Base-by-base conservation (phyloP, 2,329 filamentous ascomycete genomes). In the Penicillium occitanis region DNA sequence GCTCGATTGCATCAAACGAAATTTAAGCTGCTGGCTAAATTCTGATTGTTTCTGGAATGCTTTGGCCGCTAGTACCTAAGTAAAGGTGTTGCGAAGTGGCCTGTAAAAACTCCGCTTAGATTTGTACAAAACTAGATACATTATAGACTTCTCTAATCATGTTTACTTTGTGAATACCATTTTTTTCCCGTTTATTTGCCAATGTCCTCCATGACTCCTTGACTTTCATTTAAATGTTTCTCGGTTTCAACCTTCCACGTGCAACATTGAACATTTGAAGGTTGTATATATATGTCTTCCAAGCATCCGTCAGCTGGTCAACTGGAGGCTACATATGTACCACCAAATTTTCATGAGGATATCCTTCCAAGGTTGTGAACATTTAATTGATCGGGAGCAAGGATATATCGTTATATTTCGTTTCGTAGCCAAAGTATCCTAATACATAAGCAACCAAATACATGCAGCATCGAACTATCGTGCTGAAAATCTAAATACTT, bases 101-200 rank as follows among this genome's bases (percentile, higher is more conserved):
- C 13, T 60, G 37, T n/a, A 14, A 46, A 60, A 42, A 5, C 14
- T 53, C 50, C 28, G 33, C 50, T 51, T n/a, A 30, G 14, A 53
- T 53, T 8, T 53, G 25, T 53, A 53, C 14, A 30, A 33, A n/a
- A 30, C 13, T 30, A 51, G 25, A 28, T 51, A 10, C 25, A n/a
- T 33, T 10, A 53, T 33, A 53, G 50, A 53, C 50, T 53, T 53
- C 50, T n/a, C 50, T 13, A 33, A 53, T 53, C 50, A 53, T 30
- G 13, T n/a, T 11, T 53, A n/a, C 50, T 33, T 48, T 13, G 10
- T 22, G 7, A 48, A 48, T n/a, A 17, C n/a, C 7, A 46, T 46
- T 19, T 19, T 3, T 11, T 19, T 19, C 19, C 30, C n/a, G 13
- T 46, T 19, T 10, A n/a, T 19, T 42, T 42, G 14, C 35, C 3